Percentiles rank a stretch among this genome's conserved stretches.
Conservation (phyloP, 2,329 filamentous ascomycete genomes). For the Fusarium musae region DNA sequence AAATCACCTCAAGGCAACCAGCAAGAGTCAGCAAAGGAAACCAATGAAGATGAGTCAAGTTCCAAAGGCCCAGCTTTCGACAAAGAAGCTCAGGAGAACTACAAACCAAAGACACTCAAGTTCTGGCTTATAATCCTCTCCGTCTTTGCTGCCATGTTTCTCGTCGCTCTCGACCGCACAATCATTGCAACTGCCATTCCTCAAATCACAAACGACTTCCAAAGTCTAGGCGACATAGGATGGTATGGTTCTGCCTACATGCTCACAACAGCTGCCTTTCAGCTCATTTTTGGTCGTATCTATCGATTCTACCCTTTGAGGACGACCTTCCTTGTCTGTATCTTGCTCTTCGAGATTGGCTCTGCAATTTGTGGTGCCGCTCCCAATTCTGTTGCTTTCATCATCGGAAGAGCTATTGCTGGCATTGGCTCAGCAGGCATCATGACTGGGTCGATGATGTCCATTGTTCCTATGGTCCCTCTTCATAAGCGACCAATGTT, state of each 20-base stretch:
- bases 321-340: slow-evolving; percentile 57
- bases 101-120: slow-evolving; percentile 62
- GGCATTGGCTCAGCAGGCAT: slow-evolving; percentile 67
- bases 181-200: slow-evolving; percentile 67
- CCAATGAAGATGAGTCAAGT: slow-evolving; percentile 29
- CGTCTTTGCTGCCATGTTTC: slow-evolving; percentile 65
- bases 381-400: slow-evolving; percentile 63
- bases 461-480: slow-evolving; percentile 68
- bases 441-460: slow-evolving; percentile 66
- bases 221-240: slow-evolving; percentile 68
- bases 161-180: slow-evolving; percentile 68
- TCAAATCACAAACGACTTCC: slow-evolving; percentile 66
- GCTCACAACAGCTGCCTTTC: slow-evolving; percentile 66
- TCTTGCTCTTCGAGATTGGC: slow-evolving; percentile 65
- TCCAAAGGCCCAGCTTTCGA: slow-evolving; percentile 31
- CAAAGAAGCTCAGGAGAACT: slow-evolving; percentile 55
- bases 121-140: slow-evolving; percentile 67
- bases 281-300: slow-evolving; percentile 64
- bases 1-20: neutral
- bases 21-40: slow-evolving; percentile 11
- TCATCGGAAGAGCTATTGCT: slow-evolving; percentile 66
- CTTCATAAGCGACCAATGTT: slow-evolving; percentile 70
- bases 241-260: slow-evolving; percentile 73
- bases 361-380: slow-evolving; percentile 66
- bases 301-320: slow-evolving; percentile 66